Evolutionary conservation across 2,329 filamentous ascomycete genomes (phyloP), one percentile per base, ranked within the genome.

Genomic region (Pseudogymnoascus sp.): DNA sequence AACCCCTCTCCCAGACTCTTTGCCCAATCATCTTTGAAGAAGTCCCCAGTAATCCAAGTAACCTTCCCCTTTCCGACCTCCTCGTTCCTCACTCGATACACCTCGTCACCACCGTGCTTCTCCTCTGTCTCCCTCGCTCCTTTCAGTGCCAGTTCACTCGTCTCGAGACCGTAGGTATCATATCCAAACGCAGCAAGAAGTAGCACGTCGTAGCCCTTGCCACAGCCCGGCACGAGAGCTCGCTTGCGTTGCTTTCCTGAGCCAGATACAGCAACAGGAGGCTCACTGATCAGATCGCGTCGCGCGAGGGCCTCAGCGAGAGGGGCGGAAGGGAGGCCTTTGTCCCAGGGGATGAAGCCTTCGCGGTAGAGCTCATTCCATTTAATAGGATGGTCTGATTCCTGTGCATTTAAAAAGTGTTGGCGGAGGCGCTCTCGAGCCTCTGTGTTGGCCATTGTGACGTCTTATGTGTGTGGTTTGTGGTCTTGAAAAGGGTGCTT

Each of bases 161-260:
- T 81, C 71, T 96, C 91, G 1, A 96, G 75, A 0, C 90, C 92
- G 69, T 84, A 87, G 1, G 86, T 85, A 74, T 96, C 88, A 72
- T 90, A 95, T 1, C 91, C 91, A 70, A 88, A 84, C 8, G 84
- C 84, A 59, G 86, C 83, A 49, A 96, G 81, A 38, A 96, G 79
- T 8, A 91, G 79, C 1, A 91, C 89, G 75, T 96, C 92, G 71
- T 95, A 88, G 4, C 91, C 92, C 55, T 84, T 83, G 0, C 91
- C 92, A 74, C 91, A 96, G 4, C 91, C 91, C 0, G 91, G 89
- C 0, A 96, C 88, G 7, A 96, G 78, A 1, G 88, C 91, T 68
- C 82, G 83, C 62, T 76, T 67, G 62, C 73, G 77, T 69, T 28
- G 74, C 62, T 64, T 14, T 49, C 60, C 55, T 40, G 40, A 11